Conservation (phyloP, 2,329 filamentous ascomycete genomes). For the Aspergillus phoenicis region DNA sequence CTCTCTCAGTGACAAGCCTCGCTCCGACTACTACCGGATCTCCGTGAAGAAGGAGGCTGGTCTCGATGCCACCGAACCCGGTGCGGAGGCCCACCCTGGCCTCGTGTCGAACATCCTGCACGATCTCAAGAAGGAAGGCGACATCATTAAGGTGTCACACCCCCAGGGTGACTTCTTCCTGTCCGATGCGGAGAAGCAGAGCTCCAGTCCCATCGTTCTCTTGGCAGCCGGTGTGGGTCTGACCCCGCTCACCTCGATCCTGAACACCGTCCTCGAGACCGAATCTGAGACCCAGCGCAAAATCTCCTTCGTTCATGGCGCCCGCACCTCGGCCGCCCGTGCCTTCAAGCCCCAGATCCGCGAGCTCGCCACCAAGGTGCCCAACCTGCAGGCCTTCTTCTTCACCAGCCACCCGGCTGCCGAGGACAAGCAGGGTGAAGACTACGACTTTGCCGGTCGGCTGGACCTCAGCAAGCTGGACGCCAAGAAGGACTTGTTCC, state of each 20-base stretch:
- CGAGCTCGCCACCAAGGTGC: slow-evolving; percentile 44
- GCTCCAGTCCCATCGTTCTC: slow-evolving; percentile 58
- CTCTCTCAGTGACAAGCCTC: slow-evolving; percentile 68
- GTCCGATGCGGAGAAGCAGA: slow-evolving; percentile 34
- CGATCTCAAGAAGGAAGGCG: slow-evolving; percentile 62
- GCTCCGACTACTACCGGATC: slow-evolving; percentile 66
- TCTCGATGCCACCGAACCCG: slow-evolving; percentile 48
- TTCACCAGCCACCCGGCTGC: slow-evolving; percentile 59
- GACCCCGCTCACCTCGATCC: slow-evolving; percentile 63
- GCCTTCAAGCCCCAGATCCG: slow-evolving; percentile 60
- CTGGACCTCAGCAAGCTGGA: slow-evolving; percentile 62
- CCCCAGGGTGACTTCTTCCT: slow-evolving; percentile 66
- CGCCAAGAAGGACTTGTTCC: slow-evolving; percentile 56
- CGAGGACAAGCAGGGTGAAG: slow-evolving; percentile 53
- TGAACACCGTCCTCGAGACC: slow-evolving; percentile 54
- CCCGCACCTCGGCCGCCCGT: slow-evolving; percentile 48
- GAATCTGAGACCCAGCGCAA: slow-evolving; percentile 48
- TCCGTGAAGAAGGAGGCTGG: slow-evolving; percentile 69
- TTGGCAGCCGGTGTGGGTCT: slow-evolving; percentile 65
- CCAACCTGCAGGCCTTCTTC: slow-evolving; percentile 56
- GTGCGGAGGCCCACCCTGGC: slow-evolving; percentile 58
- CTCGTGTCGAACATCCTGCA: slow-evolving; percentile 72
- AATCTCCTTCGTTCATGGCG: slow-evolving; percentile 63
- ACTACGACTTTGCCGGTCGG: slow-evolving; percentile 63
- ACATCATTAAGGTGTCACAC: slow-evolving; percentile 66